phyloP scores from a whole-genome alignment of 1,284 basidiomycete species.

The Ceratobasidium sp. region DNA sequence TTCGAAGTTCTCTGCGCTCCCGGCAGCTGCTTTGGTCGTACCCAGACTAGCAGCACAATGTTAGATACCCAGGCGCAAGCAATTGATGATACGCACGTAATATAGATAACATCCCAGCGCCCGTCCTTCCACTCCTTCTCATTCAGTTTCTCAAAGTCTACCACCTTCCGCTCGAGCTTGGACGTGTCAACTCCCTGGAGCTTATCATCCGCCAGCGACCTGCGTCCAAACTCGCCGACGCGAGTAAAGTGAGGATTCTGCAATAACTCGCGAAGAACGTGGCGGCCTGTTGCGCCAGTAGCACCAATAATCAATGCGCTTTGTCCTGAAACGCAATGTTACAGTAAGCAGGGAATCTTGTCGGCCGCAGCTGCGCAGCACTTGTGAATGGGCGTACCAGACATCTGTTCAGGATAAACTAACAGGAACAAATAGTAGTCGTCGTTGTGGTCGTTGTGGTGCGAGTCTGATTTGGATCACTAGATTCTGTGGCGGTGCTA shows the following conservation, averaged over 20 bases:
- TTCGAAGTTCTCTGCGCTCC: slow-evolving; percentile 71
- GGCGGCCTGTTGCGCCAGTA: slow-evolving; percentile 69
- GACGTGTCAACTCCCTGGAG: slow-evolving; percentile 49
- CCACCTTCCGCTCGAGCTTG: slow-evolving; percentile 61
- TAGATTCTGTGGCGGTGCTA: neutral
- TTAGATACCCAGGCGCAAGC: slow-evolving; percentile 56
- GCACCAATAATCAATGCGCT: slow-evolving; percentile 70
- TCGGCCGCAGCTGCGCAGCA: slow-evolving; percentile 29
- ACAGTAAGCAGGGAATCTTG: too few species aligned
- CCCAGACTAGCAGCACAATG: slow-evolving; percentile 61
- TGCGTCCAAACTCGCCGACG: slow-evolving; percentile 73
- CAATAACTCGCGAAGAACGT: slow-evolving; percentile 68
- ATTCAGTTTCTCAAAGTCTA: slow-evolving; percentile 74
- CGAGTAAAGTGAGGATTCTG: slow-evolving; percentile 62
- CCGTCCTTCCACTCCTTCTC: slow-evolving; percentile 62
- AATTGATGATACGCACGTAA: slow-evolving; percentile 45
- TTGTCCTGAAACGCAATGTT: slow-evolving; percentile 9
- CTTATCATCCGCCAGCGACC: slow-evolving; percentile 59
- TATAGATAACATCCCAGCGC: slow-evolving; percentile 75
- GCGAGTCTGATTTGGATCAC: neutral
- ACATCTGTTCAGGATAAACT: slow-evolving; percentile 10
- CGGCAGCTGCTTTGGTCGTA: slow-evolving; percentile 69
- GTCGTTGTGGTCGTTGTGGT: slow-evolving; percentile 15
- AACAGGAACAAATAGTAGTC: neutral
- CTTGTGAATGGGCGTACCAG: neutral